These are phyloP conservation scores for Leptodermis oblonga DNA, from an alignment of 257 asterid species.

Conservation along the genomic window DNA sequence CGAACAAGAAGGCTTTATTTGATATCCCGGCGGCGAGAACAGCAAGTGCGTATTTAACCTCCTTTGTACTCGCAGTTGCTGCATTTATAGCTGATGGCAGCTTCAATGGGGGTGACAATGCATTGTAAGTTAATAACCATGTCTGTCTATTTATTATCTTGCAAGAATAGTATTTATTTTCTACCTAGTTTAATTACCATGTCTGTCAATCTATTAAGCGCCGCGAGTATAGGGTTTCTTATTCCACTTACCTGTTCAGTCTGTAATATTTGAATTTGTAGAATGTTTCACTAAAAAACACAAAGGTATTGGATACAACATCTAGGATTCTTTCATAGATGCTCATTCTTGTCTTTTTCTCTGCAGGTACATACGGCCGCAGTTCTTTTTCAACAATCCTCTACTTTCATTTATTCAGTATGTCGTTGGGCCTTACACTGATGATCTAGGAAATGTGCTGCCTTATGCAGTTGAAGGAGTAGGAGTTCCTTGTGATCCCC, in stretches of 20 bases:
- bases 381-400: constrained; percentile 83
- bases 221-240: no score
- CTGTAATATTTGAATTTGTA: background rate
- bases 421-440: constrained; percentile 79
- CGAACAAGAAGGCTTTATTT: constrained; percentile 77
- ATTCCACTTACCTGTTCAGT: no score
- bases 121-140: constrained; percentile 51
- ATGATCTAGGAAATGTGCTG: constrained; percentile 81
- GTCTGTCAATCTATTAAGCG: no score
- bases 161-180: background rate
- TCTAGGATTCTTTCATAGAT: background rate
- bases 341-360: constrained; percentile 6
- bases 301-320: background rate
- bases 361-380: constrained; percentile 87
- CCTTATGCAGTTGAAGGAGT: constrained; percentile 95
- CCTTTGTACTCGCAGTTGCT: constrained; percentile 56
- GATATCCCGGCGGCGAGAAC: constrained; percentile 88
- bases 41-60: constrained; percentile 79
- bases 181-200: no score
- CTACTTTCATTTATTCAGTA: constrained; percentile 83
- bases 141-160: background rate
- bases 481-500: constrained; percentile 96
- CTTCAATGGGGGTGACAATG: constrained; percentile 88
- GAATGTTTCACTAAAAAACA: background rate
- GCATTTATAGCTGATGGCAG: constrained; percentile 83